These are phyloP conservation scores for Globisporangium paddicum DNA, from an alignment of 352 stramenopile genomes.

Conservation along the genomic window DNA sequence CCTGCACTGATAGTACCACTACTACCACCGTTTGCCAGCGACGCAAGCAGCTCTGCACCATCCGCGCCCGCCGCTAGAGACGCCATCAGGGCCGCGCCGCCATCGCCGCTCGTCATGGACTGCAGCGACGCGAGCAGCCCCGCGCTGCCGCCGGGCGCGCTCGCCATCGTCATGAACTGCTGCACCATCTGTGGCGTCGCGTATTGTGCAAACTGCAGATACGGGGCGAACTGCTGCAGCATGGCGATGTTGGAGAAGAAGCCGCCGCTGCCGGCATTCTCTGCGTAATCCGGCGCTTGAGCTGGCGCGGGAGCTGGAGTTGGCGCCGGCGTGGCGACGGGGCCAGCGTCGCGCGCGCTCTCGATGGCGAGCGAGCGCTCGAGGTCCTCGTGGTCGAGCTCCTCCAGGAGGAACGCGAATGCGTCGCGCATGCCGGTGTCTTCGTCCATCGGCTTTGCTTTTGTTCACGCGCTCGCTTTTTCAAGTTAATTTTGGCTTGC, in stretches of 20 bases:
- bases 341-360: background rate
- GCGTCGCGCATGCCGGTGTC: conserved; percentile 5
- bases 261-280: background rate
- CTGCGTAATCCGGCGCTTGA: background rate
- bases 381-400: conserved; percentile 14
- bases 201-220: background rate
- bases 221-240: background rate
- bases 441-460: conserved; percentile 2
- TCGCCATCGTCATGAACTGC: background rate
- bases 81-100: background rate
- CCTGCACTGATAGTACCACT: background rate
- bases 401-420: conserved; percentile 8
- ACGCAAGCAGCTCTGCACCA: background rate
- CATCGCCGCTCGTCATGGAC: background rate
- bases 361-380: background rate
- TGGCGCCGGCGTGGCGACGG: background rate
- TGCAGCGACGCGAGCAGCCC: background rate
- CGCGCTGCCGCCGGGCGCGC: background rate
- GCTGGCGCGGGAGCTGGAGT: background rate
- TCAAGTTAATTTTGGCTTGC: no score
- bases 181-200: background rate
- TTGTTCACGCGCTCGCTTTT: background rate
- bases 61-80: background rate
- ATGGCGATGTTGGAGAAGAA: background rate
- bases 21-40: background rate